Evolutionary conservation across 495 filamentous ascomycete genomes (phyloP).

Genomic region (Neurospora tetraspora): DNA sequence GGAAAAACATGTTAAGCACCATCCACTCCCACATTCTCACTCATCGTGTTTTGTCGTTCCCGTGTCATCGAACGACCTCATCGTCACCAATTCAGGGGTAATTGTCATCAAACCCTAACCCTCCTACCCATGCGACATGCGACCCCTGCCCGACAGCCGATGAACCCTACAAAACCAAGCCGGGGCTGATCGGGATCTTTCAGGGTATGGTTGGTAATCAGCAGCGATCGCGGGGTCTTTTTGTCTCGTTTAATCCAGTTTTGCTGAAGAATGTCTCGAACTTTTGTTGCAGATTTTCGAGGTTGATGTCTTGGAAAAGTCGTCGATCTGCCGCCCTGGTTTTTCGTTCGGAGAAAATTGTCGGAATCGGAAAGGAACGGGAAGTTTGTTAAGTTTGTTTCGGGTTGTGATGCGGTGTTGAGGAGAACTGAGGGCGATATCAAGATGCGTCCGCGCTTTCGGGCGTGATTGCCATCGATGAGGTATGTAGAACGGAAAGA

Average conservation of each 20-base stretch:
- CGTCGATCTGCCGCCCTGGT: neutral
- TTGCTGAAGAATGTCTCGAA: neutral
- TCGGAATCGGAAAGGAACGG: neutral
- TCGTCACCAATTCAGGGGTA: neutral
- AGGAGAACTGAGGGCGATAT: neutral
- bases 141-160: neutral
- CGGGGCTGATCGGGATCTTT: neutral
- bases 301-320: neutral
- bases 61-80: neutral
- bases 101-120: neutral
- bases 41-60: too few relatives aligned
- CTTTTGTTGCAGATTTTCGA: neutral
- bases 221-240: neutral
- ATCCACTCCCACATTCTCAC: too few relatives aligned
- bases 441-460: neutral
- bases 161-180: neutral
- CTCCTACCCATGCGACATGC: neutral
- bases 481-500: neutral
- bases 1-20: neutral
- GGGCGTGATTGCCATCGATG: neutral
- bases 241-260: neutral
- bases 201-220: neutral
- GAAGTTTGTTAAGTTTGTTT: neutral
- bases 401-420: neutral
- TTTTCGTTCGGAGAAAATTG: neutral